phyloP scores from a whole-genome alignment of 768 basidiomycete species.

The Pulveroboletus sp. region DNA sequence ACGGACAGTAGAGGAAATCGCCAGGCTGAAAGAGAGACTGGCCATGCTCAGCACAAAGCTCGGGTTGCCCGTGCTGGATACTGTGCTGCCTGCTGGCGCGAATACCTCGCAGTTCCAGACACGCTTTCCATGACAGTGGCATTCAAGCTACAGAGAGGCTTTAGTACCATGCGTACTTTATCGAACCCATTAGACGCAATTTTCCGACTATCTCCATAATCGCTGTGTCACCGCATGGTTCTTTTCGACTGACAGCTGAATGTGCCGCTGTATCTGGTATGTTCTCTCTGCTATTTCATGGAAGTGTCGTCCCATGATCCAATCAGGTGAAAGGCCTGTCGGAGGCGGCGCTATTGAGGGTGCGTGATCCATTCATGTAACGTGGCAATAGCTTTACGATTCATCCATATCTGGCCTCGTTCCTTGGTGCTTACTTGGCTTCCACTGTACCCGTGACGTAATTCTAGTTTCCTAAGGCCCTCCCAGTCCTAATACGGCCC shows the following conservation, averaged over 20 bases:
- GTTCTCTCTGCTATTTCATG: neutral
- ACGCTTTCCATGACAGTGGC: neutral
- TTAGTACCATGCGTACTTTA: neutral
- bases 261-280: neutral
- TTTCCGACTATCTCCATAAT: neutral
- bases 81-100: neutral
- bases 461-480: neutral
- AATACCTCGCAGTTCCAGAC: neutral
- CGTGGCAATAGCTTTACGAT: neutral
- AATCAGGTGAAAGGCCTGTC: neutral
- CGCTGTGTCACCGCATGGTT: slow-evolving; percentile 1
- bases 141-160: neutral
- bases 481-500: neutral
- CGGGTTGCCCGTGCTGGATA: slow-evolving; percentile 24
- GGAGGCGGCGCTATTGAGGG: neutral
- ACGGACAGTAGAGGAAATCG: slow-evolving; percentile 40
- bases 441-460: neutral
- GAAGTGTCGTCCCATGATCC: neutral
- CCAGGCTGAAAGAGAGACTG: slow-evolving; percentile 35
- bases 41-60: slow-evolving; percentile 29
- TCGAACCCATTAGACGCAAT: neutral
- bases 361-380: neutral
- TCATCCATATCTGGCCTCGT: neutral
- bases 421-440: neutral
- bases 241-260: neutral